Percentiles rank a stretch among this genome's conserved stretches.
Evolutionary conservation across 192 early-diverging fungal genomes (phyloP).

Genomic region (Polychytrium aggregatum): DNA sequence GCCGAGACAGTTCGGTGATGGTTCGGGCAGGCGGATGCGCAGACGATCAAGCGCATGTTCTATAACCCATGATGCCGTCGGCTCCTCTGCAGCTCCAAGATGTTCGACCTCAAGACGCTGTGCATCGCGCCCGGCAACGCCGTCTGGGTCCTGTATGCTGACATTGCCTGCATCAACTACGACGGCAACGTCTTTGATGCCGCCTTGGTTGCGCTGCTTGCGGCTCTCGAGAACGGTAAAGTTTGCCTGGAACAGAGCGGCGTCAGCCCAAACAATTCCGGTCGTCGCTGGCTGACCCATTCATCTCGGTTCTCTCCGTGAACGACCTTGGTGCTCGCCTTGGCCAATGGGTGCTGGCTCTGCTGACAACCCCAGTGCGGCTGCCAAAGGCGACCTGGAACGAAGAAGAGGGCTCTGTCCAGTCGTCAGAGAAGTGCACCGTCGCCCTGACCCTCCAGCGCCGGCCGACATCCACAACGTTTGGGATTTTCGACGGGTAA

Average conservation of each 20-base stretch:
- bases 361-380: constrained; percentile 32
- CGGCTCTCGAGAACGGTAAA: constrained; percentile 65
- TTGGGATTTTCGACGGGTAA: constrained; percentile 51
- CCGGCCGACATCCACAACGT: constrained; percentile 45
- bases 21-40: too few species aligned
- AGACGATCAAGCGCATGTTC: too few species aligned
- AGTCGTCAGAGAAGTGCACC: constrained; percentile 39
- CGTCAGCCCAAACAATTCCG: constrained; percentile 1
- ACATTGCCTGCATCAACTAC: constrained; percentile 82
- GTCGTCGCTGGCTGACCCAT: background rate
- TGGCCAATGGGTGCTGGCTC: constrained; percentile 1
- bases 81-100: constrained; percentile 20
- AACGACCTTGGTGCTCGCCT: background rate
- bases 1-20: too few species aligned
- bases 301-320: background rate
- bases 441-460: constrained; percentile 37
- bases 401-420: constrained; percentile 42
- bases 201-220: constrained; percentile 59
- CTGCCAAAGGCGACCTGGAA: constrained; percentile 60
- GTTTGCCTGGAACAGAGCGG: background rate
- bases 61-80: background rate
- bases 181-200: constrained; percentile 89
- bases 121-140: constrained; percentile 72
- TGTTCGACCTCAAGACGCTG: constrained; percentile 57
- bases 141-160: constrained; percentile 78